Evolutionary conservation across 768 basidiomycete species (phyloP).

Genomic region (Mycena alexandri): DNA sequence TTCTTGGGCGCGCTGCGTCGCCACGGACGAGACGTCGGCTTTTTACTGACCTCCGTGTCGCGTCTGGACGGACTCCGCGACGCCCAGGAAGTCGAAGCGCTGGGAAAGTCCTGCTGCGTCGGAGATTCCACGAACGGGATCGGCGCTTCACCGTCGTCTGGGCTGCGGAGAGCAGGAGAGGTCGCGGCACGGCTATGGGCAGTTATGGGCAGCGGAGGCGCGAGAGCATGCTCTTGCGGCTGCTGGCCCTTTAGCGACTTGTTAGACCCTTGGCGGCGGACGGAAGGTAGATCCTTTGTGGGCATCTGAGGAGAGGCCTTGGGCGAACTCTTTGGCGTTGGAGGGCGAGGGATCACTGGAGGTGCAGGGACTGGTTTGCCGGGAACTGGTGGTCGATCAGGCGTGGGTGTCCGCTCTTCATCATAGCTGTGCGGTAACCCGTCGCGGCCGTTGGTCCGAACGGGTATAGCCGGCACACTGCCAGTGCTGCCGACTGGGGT

Average conservation of each 20-base stretch:
- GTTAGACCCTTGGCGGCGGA: constrained; percentile 53
- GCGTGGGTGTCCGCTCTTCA: background rate
- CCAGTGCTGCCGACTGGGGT: constrained; percentile 51
- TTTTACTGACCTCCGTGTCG: constrained; percentile 42
- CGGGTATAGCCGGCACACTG: constrained; percentile 45
- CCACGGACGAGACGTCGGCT: constrained; percentile 60
- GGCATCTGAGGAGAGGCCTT: constrained; percentile 36
- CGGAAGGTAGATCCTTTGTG: constrained; percentile 41
- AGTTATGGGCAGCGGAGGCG: constrained; percentile 28
- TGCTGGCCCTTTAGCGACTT: constrained; percentile 49
- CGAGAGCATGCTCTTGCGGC: constrained; percentile 31
- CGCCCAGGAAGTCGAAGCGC: constrained; percentile 25
- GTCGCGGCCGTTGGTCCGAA: constrained; percentile 34
- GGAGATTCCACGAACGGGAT: constrained; percentile 58
- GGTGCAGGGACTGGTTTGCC: constrained; percentile 34
- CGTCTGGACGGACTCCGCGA: constrained; percentile 23
- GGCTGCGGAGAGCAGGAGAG: constrained; percentile 21
- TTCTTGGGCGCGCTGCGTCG: constrained; percentile 54
- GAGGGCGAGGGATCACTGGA: constrained; percentile 34
- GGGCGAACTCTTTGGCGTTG: constrained; percentile 34
- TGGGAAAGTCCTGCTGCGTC: constrained; percentile 48
- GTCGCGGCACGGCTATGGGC: constrained; percentile 39
- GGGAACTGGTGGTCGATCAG: constrained; percentile 28
- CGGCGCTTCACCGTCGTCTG: constrained; percentile 36
- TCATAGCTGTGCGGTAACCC: constrained; percentile 11